Evolutionary conservation across 352 stramenopile genomes (phyloP).

Genomic region (Pythium phragmiticola): DNA sequence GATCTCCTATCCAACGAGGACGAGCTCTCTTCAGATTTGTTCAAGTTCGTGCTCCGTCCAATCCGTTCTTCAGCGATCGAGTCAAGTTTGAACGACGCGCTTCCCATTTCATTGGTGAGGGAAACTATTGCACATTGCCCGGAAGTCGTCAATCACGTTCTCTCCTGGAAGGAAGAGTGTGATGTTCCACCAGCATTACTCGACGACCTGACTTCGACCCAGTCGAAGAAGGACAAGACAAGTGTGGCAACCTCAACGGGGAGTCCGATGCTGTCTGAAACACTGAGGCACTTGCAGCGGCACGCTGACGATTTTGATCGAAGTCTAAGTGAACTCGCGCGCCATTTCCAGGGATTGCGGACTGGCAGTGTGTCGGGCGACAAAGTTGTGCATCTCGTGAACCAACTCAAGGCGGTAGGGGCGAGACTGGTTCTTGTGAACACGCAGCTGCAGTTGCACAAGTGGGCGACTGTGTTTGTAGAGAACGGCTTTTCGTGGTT

Average conservation of each 20-base stretch:
- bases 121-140: slow-evolving; percentile 79
- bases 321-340: slow-evolving; percentile 12
- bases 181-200: slow-evolving; percentile 54
- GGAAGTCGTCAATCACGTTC: slow-evolving; percentile 73
- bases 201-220: slow-evolving; percentile 25
- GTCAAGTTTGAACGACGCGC: slow-evolving; percentile 68
- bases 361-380: slow-evolving; percentile 9
- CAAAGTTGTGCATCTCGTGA: slow-evolving; percentile 39
- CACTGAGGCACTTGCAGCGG: slow-evolving; percentile 10
- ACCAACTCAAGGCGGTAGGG: slow-evolving; percentile 55
- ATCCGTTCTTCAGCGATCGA: slow-evolving; percentile 80
- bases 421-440: slow-evolving; percentile 52
- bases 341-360: slow-evolving; percentile 15
- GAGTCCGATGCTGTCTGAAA: slow-evolving; percentile 12
- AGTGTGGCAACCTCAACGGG: not conserved
- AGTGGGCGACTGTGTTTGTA: slow-evolving; percentile 71
- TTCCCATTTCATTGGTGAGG: slow-evolving; percentile 70
- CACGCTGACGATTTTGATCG: slow-evolving; percentile 20
- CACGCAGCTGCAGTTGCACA: slow-evolving; percentile 71
- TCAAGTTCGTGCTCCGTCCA: slow-evolving; percentile 77
- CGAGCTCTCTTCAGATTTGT: slow-evolving; percentile 56
- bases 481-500: slow-evolving; percentile 67
- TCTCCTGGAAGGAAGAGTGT: slow-evolving; percentile 71
- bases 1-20: slow-evolving; percentile 38
- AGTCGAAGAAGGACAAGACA: slow-evolving; percentile 18